Evolutionary conservation across 768 basidiomycete genomes (phyloP).

Genomic region (Psilocybe sp.): DNA sequence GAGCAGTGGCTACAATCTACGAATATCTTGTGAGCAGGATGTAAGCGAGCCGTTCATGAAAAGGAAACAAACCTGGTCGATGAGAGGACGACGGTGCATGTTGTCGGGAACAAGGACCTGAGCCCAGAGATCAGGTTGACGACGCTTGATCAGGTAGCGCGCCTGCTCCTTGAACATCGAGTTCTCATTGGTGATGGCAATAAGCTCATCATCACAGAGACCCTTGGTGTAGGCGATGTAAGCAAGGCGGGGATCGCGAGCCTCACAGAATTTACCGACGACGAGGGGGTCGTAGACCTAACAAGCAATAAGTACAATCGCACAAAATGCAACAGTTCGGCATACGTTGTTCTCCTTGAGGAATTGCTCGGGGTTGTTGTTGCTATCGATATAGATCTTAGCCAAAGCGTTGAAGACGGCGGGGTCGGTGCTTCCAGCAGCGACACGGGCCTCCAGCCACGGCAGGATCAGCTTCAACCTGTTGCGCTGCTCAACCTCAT

Average conservation of each 20-base stretch:
- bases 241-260: constrained; percentile 95
- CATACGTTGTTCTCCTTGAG: constrained; percentile 97
- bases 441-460: constrained; percentile 93
- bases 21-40: no score
- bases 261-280: constrained; percentile 99
- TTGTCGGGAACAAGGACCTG: constrained; percentile 91
- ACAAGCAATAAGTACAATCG: constrained; percentile 6
- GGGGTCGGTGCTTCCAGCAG: constrained; percentile 90
- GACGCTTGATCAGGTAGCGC: constrained; percentile 94
- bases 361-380: constrained; percentile 97
- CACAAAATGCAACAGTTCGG: constrained; percentile 7
- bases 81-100: constrained; percentile 86
- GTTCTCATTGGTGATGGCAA: constrained; percentile 96
- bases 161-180: constrained; percentile 99
- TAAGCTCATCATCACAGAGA: constrained; percentile 97
- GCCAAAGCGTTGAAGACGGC: constrained; percentile 96
- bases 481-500: constrained; percentile 96
- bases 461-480: constrained; percentile 95
- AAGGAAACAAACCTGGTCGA: constrained; percentile 70
- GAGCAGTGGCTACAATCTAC: constrained; percentile 88
- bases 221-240: constrained; percentile 99
- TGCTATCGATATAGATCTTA: constrained; percentile 98
- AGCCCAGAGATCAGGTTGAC: constrained; percentile 92
- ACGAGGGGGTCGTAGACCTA: constrained; percentile 95
- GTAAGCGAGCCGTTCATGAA: no score